phyloP scores from a whole-genome alignment of 805 yeast genomes.

The Starmerella ratchasimensis region DNA sequence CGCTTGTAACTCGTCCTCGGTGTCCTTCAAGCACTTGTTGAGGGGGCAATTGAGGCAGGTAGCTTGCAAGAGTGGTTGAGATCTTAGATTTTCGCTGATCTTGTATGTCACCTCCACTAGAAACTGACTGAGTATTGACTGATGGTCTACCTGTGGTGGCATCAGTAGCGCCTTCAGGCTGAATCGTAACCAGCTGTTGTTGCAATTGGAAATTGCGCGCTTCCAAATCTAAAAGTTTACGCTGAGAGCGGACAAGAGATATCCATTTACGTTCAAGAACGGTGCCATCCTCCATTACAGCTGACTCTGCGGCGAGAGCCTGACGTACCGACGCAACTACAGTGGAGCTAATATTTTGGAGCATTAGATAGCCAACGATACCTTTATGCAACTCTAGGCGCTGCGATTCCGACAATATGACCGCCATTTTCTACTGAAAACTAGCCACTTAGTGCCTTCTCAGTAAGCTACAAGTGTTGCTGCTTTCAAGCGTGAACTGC shows the following conservation, averaged over 20 bases:
- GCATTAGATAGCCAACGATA: slow-evolving; percentile 36
- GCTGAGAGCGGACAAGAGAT: slow-evolving; percentile 67
- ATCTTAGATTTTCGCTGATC: too few species aligned
- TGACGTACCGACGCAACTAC: neutral
- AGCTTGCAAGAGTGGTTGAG: slow-evolving; percentile 33
- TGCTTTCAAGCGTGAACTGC: too few species aligned
- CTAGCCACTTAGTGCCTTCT: too few species aligned
- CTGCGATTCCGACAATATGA: slow-evolving; percentile 32
- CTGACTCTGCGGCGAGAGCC: slow-evolving; percentile 3
- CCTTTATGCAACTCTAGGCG: slow-evolving; percentile 36
- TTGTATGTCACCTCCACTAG: too few species aligned
- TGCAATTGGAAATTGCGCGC: slow-evolving; percentile 37
- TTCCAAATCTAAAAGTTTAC: slow-evolving; percentile 55
- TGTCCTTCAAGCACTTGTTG: slow-evolving; percentile 38
- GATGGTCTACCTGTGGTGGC: too few species aligned
- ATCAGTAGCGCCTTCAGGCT: neutral
- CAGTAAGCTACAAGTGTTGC: too few species aligned
- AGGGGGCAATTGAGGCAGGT: slow-evolving; percentile 47
- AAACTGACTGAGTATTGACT: too few species aligned
- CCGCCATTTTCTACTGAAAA: slow-evolving; percentile 1
- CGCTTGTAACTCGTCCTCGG: slow-evolving; percentile 43
- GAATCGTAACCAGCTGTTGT: slow-evolving; percentile 24
- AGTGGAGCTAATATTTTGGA: slow-evolving; percentile 19
- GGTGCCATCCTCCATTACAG: slow-evolving; percentile 19
- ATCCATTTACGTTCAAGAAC: slow-evolving; percentile 70